A percentile compares a stretch with the other conserved stretches of the same genome.
These are phyloP conservation scores for Wickerhamomyces chambardii DNA, from an alignment of 805 yeast species.

Conservation along the genomic window DNA sequence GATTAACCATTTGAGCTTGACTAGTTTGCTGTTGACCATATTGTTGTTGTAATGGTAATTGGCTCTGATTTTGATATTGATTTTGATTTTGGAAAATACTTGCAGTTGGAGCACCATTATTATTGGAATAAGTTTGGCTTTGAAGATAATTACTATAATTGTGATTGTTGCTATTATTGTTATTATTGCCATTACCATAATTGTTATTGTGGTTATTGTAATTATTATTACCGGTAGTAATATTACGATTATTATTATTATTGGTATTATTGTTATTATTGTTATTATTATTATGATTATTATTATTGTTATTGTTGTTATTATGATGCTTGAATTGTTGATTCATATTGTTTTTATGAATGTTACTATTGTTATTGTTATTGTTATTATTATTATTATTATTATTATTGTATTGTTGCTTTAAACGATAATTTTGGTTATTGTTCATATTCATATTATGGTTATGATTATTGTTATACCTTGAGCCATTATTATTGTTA, in stretches of 20 bases:
- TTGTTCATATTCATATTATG: too few species aligned
- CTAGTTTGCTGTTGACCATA: conserved; percentile 2
- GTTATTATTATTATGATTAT: conserved; percentile 2
- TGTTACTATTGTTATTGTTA: conserved; percentile 3
- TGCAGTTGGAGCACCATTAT: too few species aligned
- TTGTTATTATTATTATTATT: conserved; percentile 10
- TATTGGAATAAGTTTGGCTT: too few species aligned
- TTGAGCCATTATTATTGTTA: background rate
- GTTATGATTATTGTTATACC: background rate
- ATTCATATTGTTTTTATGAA: background rate
- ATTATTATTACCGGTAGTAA: conserved; percentile 3
- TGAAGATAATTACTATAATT: too few species aligned
- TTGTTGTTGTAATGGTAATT: conserved; percentile 4
- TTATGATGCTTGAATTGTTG: background rate
- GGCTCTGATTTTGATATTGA: background rate
- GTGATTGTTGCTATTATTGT: conserved; percentile 2
- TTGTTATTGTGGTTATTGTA: conserved; percentile 3
- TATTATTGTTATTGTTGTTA: conserved; percentile 3
- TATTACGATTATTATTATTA: conserved; percentile 1
- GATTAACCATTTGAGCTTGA: background rate
- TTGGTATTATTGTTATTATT: conserved; percentile 1
- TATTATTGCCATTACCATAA: conserved; percentile 1
- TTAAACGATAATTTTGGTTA: too few species aligned
- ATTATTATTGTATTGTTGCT: too few species aligned
- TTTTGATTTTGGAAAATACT: background rate